Conservation (phyloP, 2,329 filamentous ascomycete genomes). For the Aspergillus sclerotialis region DNA sequence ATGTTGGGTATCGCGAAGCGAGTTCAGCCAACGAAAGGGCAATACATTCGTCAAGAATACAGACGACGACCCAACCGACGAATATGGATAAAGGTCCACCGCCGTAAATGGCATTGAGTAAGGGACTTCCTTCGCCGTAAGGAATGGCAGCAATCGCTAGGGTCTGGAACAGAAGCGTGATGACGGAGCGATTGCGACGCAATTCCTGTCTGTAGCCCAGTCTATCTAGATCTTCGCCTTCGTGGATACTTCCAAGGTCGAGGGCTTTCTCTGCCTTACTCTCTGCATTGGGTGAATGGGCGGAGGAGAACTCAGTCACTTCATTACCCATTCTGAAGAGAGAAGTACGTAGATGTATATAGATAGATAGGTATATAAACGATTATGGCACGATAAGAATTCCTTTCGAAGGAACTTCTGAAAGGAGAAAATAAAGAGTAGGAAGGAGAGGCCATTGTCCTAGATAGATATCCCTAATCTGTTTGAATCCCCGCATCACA, state of each 20-base stretch:
- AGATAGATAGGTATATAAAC: no score
- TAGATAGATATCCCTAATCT: no score
- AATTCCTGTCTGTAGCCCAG: constrained; percentile 55
- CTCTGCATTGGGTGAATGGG: neutral
- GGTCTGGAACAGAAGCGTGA: constrained; percentile 55
- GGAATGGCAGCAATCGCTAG: constrained; percentile 56
- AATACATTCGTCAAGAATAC: constrained; percentile 47
- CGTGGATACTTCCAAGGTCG: constrained; percentile 15
- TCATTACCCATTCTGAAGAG: no score
- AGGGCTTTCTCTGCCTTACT: neutral
- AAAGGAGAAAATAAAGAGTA: no score
- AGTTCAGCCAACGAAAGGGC: constrained; percentile 47
- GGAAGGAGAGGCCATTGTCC: no score
- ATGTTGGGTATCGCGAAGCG: constrained; percentile 47
- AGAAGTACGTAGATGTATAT: no score
- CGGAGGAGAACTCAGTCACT: no score
- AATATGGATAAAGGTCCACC: constrained; percentile 51
- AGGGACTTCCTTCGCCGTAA: constrained; percentile 40
- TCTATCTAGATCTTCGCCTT: constrained; percentile 27
- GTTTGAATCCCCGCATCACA: no score
- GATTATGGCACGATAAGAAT: no score
- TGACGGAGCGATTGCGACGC: constrained; percentile 52
- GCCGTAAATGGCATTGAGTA: constrained; percentile 38
- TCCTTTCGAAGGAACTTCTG: no score
- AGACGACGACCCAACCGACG: constrained; percentile 50